Conservation (phyloP, 116 monocot genomes). For the Papilionanthe hybrid region DNA sequence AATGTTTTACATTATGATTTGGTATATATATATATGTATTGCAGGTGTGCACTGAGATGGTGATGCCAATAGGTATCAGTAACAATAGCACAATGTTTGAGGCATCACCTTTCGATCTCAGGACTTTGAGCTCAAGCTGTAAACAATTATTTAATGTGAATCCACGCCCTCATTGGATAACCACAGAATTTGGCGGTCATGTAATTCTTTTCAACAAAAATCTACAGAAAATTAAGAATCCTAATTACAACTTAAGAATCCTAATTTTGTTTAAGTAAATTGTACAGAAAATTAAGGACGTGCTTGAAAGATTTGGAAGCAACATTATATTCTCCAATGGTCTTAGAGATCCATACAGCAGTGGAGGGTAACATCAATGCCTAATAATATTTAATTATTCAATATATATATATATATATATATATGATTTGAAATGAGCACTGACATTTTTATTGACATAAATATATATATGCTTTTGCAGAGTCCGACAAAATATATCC, state of each 20-base stretch:
- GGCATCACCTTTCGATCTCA: slow-evolving; percentile 8
- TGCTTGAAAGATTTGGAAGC: slow-evolving; percentile 19
- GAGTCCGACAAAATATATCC: slow-evolving; percentile 16
- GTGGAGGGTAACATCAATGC: slow-evolving; percentile 16
- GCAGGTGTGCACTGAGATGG: slow-evolving; percentile 23
- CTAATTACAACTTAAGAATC: background rate
- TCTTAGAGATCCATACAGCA: slow-evolving; percentile 18
- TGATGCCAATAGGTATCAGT: slow-evolving; percentile 6
- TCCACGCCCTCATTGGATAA: slow-evolving; percentile 29
- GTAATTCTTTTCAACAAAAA: background rate
- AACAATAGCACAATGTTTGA: slow-evolving; percentile 19
- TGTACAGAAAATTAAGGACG: slow-evolving; percentile 16
- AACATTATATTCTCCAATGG: slow-evolving; percentile 28
- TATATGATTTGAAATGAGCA: too few relatives aligned
- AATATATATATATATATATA: too few relatives aligned
- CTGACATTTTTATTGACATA: background rate
- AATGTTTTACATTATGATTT: too few relatives aligned
- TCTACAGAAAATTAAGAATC: background rate
- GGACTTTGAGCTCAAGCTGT: background rate
- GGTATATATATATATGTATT: background rate
- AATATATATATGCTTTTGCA: slow-evolving; percentile 7
- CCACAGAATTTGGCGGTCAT: slow-evolving; percentile 24
- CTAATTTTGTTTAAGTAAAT: too few relatives aligned
- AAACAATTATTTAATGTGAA: slow-evolving; percentile 4
- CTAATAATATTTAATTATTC: background rate